Conservation (phyloP, 805 yeast species). For the Barnettozyma californica region DNA sequence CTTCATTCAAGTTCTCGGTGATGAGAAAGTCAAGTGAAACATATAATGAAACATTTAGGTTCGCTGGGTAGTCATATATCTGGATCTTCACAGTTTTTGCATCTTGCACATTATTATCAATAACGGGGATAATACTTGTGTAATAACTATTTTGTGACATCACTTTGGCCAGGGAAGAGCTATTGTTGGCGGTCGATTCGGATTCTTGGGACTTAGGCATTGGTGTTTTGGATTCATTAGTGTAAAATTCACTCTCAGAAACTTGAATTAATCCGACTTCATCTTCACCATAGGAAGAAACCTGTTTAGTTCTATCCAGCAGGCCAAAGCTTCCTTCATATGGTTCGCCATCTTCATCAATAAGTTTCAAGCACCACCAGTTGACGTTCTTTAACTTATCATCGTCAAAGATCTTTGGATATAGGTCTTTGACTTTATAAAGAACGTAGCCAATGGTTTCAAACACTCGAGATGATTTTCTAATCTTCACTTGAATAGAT, state of each 20-base stretch:
- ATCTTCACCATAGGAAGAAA: constrained; percentile 71
- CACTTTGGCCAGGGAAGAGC: background rate
- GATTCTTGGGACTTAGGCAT: constrained; percentile 30
- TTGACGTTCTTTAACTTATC: constrained; percentile 43
- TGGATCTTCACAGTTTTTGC: constrained; percentile 27
- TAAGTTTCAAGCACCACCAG: constrained; percentile 70
- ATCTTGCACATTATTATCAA: constrained; percentile 20
- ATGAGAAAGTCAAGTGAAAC: constrained; percentile 28
- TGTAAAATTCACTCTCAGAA: constrained; percentile 34
- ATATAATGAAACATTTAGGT: constrained; percentile 22
- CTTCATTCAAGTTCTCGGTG: constrained; percentile 32
- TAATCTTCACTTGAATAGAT: constrained; percentile 24
- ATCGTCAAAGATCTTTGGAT: constrained; percentile 7
- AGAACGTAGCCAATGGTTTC: constrained; percentile 53
- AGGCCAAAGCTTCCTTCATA: constrained; percentile 90
- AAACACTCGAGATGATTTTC: constrained; percentile 39
- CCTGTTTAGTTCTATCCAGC: constrained; percentile 58
- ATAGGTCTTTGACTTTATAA: constrained; percentile 14
- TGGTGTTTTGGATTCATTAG: constrained; percentile 51
- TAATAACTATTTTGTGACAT: constrained; percentile 31
- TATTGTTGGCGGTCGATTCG: background rate
- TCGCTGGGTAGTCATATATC: constrained; percentile 31
- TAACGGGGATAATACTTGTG: constrained; percentile 30
- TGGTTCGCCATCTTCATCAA: constrained; percentile 91
- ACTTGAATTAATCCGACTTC: constrained; percentile 76